Conservation (phyloP, 805 yeast species). For the Clavispora fructus region DNA sequence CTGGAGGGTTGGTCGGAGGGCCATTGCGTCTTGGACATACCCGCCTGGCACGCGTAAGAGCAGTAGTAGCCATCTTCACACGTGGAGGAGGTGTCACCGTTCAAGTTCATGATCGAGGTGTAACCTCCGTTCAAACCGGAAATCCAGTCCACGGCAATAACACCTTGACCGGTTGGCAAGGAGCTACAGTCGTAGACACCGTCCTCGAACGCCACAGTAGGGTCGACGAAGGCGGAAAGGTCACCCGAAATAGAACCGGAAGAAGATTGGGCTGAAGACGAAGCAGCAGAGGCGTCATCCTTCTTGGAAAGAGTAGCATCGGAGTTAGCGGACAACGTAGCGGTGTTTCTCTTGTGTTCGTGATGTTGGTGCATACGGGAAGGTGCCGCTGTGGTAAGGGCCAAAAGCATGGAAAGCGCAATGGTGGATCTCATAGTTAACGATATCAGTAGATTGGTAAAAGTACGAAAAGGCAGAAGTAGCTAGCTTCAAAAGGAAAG, state of each 20-base stretch:
- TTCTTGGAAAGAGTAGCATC: not conserved
- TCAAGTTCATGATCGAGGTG: constrained; percentile 41
- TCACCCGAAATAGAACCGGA: constrained; percentile 11
- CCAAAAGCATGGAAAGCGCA: constrained; percentile 12
- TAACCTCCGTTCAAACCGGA: constrained; percentile 36
- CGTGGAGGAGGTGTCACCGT: constrained; percentile 42
- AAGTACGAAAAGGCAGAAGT: not conserved
- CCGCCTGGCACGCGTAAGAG: constrained; percentile 97
- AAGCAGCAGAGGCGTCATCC: not conserved
- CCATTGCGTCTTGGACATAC: constrained; percentile 99
- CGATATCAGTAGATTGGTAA: too few relatives aligned
- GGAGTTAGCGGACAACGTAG: constrained; percentile 27
- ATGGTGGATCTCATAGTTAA: constrained; percentile 10
- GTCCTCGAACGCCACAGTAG: constrained; percentile 13
- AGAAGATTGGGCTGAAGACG: constrained; percentile 2
- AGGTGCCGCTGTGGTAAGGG: constrained; percentile 13
- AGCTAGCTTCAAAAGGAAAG: constrained; percentile 17
- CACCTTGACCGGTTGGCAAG: constrained; percentile 20
- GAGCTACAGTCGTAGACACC: constrained; percentile 18
- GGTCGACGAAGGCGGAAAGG: constrained; percentile 13
- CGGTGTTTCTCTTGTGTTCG: constrained; percentile 37
- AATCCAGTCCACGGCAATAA: constrained; percentile 16
- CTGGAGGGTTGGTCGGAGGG: constrained; percentile 79
- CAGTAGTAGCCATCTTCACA: constrained; percentile 71
- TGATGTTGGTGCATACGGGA: constrained; percentile 29